Conservation (phyloP, 495 filamentous ascomycete genomes). For the Penicillium pulvis region DNA sequence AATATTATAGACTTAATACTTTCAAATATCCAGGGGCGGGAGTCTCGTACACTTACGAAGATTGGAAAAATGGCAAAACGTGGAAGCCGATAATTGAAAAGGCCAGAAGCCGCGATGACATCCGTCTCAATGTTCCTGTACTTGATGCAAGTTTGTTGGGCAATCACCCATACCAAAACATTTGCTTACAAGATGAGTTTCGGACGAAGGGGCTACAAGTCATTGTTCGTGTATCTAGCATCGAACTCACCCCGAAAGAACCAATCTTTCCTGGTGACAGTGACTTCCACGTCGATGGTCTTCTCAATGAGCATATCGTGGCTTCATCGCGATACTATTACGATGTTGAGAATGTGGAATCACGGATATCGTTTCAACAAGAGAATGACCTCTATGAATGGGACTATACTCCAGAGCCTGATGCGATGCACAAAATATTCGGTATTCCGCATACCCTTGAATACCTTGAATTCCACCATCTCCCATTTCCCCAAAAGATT, state of each 20-base stretch:
- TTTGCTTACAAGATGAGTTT: constrained; percentile 13
- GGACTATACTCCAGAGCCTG: background rate
- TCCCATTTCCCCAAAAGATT: background rate
- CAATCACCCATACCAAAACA: constrained; percentile 8
- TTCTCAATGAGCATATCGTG: constrained; percentile 17
- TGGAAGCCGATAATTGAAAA: constrained; percentile 2
- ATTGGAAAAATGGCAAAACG: constrained; percentile 11
- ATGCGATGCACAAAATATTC: background rate
- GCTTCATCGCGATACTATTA: constrained; percentile 10
- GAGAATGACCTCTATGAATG: constrained; percentile 1
- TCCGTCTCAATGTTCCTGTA: background rate
- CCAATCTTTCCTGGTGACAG: constrained; percentile 8
- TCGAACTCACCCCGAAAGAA: constrained; percentile 14
- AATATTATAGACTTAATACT: background rate
- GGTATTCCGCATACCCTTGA: background rate
- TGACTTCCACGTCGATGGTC: constrained; percentile 7
- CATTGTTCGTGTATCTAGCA: constrained; percentile 9
- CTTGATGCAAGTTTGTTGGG: background rate
- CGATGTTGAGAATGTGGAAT: constrained; percentile 14
- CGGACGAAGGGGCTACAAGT: constrained; percentile 8
- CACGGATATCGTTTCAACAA: constrained; percentile 11
- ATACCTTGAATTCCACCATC: background rate
- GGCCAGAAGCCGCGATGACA: background rate
- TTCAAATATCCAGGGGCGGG: constrained; percentile 9
- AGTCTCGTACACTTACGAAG: constrained; percentile 12